These are phyloP conservation scores for Dendrobium huoshanense DNA, from an alignment of 106 monocot species.

Conservation along the genomic window DNA sequence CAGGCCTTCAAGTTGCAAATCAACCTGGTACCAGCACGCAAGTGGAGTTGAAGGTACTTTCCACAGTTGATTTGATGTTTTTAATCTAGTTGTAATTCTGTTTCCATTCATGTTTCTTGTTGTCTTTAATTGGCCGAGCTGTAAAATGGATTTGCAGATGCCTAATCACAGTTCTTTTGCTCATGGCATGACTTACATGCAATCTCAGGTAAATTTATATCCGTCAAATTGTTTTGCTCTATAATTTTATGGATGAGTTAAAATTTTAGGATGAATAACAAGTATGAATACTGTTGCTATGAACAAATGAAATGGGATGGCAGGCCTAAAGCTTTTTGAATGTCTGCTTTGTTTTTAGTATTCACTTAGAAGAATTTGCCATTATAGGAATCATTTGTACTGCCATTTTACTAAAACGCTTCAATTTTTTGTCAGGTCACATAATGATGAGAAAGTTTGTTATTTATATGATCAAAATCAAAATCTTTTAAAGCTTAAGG, in stretches of 20 bases:
- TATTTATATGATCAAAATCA: neutral
- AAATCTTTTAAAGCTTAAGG: no score
- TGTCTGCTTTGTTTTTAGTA: neutral
- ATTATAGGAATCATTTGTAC: neutral
- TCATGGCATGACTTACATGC: conserved; percentile 3
- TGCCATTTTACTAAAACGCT: neutral
- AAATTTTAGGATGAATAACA: neutral
- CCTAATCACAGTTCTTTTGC: conserved; percentile 6
- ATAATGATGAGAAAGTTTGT: neutral
- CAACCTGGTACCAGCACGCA: conserved; percentile 1
- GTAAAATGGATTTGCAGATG: neutral
- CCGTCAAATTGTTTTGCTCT: neutral
- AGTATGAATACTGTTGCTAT: neutral
- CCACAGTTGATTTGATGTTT: neutral
- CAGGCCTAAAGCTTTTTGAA: neutral
- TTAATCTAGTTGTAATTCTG: neutral
- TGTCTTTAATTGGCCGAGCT: neutral
- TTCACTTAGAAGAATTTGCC: neutral
- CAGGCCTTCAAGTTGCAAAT: neutral
- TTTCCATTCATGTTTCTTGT: neutral
- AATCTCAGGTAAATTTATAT: conserved; percentile 7
- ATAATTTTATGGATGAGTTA: neutral
- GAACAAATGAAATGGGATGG: neutral
- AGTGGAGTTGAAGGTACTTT: conserved; percentile 3
- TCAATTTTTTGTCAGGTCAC: neutral